phyloP scores from a whole-genome alignment of 1,139 yeast species.

The Candida mesenterica region DNA sequence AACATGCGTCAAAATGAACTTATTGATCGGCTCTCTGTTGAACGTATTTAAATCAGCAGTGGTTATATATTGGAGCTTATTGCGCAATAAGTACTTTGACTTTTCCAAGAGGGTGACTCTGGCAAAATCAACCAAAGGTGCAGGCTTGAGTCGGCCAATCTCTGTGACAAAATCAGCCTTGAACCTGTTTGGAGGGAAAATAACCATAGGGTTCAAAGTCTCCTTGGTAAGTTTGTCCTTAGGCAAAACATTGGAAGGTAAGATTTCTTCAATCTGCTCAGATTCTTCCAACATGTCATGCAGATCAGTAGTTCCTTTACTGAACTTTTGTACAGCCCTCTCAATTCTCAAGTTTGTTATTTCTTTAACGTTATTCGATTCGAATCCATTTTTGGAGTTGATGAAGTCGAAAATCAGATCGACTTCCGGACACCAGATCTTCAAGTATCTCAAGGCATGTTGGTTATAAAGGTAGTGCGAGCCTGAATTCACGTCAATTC shows the following conservation, averaged over 20 bases:
- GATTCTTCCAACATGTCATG: conserved; percentile 1
- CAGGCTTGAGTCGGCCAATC: conserved; percentile 4
- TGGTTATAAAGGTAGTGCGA: conserved; percentile 33
- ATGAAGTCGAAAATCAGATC: conserved; percentile 19
- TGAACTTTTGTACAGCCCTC: conserved; percentile 8
- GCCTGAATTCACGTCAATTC: conserved; percentile 21
- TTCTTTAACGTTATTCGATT: conserved; percentile 9
- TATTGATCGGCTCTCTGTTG: conserved; percentile 22
- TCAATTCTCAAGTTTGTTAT: conserved; percentile 18
- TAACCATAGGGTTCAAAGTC: conserved; percentile 29
- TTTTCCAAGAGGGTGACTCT: conserved; percentile 24
- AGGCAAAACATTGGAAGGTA: conserved; percentile 16
- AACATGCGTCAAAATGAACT: conserved; percentile 29
- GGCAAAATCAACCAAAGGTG: conserved; percentile 32
- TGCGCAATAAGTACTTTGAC: conserved; percentile 15
- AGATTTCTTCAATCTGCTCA: conserved; percentile 7
- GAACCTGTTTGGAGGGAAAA: conserved; percentile 25
- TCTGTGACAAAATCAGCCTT: conserved; percentile 1
- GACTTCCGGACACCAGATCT: conserved; percentile 37
- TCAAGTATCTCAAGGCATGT: conserved; percentile 29
- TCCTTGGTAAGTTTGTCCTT: conserved; percentile 5
- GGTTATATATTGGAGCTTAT: conserved; percentile 7
- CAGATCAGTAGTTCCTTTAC: background rate
- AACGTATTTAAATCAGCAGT: background rate
- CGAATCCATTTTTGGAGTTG: background rate